A percentile compares a stretch with the other conserved stretches of the same genome.
These are phyloP conservation scores for Candida ponderosae DNA, from an alignment of 805 yeast species.

Conservation along the genomic window DNA sequence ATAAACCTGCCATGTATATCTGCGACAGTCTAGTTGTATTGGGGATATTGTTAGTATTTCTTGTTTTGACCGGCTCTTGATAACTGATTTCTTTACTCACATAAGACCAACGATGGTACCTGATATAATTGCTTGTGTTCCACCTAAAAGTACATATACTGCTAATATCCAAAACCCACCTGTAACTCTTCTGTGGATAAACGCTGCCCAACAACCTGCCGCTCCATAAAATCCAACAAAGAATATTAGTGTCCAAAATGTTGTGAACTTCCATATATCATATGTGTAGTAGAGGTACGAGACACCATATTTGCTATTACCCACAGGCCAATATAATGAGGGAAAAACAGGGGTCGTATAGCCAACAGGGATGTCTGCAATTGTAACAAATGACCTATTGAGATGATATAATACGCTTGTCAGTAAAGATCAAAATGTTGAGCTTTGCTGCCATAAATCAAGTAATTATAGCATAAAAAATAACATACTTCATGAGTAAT, in stretches of 20 bases:
- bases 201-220: constrained; percentile 57
- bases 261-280: constrained; percentile 80
- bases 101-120: constrained; percentile 78
- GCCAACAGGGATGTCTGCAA: constrained; percentile 66
- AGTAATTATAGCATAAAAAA: too few relatives aligned
- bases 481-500: too few relatives aligned
- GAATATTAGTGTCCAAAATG: constrained; percentile 72
- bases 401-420: too few relatives aligned
- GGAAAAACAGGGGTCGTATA: constrained; percentile 78
- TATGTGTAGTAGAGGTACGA: constrained; percentile 58
- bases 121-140: constrained; percentile 54
- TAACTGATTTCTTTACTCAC: constrained; percentile 11
- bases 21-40: constrained; percentile 39
- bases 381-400: constrained; percentile 30
- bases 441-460: too few relatives aligned
- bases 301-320: constrained; percentile 24
- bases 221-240: constrained; percentile 53
- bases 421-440: too few relatives aligned
- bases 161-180: constrained; percentile 35
- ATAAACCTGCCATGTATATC: constrained; percentile 70
- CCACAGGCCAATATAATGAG: constrained; percentile 65
- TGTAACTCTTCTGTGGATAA: constrained; percentile 35
- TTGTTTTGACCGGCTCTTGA: neutral
- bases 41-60: neutral
- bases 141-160: constrained; percentile 45